Base-by-base conservation (phyloP, 1,284 basidiomycete genomes). In the Pseudozyma tsukubaensis region DNA sequence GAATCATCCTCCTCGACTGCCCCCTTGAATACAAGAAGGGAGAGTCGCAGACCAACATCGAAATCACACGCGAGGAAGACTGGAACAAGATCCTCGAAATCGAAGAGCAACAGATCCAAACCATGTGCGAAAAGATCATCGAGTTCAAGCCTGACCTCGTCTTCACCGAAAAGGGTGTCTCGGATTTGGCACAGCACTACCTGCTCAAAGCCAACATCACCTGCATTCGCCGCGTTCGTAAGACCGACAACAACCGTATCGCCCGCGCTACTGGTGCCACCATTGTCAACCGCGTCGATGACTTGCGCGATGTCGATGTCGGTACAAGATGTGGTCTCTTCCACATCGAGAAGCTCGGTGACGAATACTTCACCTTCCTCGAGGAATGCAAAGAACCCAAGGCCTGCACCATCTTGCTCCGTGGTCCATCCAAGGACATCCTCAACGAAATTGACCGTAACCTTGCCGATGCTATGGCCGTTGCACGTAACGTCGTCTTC, bases 1-100 rank as follows among this genome's bases (percentile, higher is more conserved):
- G 95, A 21, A 92, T 98, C 69, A 87, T 98, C 35, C 86, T 99
- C 50, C 88, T 99, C 59, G 96, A 99, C 86, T 99, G 95, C 86
- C 94, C 96, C 16, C 87, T 98, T 60, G 97, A 99, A 87, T 98
- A 99, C 88, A 99, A 98, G 88, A 99, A 98, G 88, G 96, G 96
- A 47, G 97, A 99, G 87, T 91, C 89, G 71, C 96, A 99, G 86
- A 99, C 97, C 71, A 97, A 98, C 86, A 99, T 99, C 87, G 96
- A 99, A 87, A 94, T 99, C 79, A 91, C 91, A 37, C 94, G 93
- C 85, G 95, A 97, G 87, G 89, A 89, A 47, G 95, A 99, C 85
- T 99, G 94, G 93, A 91, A 92, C 72, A 87, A 93, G 59, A 92
- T 94, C 37, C 91, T 97, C 85, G 91, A 94, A 85, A 94, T 98